phyloP scores from a whole-genome alignment of 208 protist genomes.

The Trypanosoma rangeli region DNA sequence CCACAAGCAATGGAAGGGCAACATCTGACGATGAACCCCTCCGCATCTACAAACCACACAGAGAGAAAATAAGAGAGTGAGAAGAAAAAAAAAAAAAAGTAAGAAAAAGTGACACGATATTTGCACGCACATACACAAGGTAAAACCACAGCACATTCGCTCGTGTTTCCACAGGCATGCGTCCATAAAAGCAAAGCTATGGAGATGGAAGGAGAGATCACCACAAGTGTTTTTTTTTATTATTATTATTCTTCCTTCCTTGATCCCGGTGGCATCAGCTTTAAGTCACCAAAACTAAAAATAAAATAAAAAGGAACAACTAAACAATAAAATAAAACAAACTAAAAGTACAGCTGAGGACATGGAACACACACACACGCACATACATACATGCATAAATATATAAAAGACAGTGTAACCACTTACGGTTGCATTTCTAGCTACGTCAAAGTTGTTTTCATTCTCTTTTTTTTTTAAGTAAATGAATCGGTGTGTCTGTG shows the following conservation, averaged over 20 bases:
- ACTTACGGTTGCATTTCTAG: neutral
- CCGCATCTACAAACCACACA: constrained; percentile 8
- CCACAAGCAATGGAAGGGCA: constrained; percentile 62
- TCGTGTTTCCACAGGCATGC: neutral
- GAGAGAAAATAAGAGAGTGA: constrained; percentile 12
- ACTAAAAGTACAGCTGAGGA: neutral
- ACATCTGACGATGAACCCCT: constrained; percentile 1
- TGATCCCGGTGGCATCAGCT: neutral
- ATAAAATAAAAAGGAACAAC: neutral
- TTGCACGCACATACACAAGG: neutral
- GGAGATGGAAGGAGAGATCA: neutral
- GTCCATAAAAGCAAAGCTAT: neutral
- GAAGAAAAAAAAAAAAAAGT: constrained; percentile 9
- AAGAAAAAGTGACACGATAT: neutral
- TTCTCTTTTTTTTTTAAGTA: neutral
- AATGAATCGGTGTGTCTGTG: constrained; percentile 5
- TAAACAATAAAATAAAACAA: constrained; percentile 3
- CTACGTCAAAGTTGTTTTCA: neutral
- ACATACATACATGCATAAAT: neutral
- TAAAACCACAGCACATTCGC: neutral
- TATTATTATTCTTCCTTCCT: neutral
- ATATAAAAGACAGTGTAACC: neutral
- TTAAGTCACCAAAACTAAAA: neutral
- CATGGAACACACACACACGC: neutral
- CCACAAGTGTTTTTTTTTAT: neutral